Evolutionary conservation across 179 eudicot species (phyloP), one percentile per base, ranked within the genome.

Genomic region (Spergularia azorica): DNA sequence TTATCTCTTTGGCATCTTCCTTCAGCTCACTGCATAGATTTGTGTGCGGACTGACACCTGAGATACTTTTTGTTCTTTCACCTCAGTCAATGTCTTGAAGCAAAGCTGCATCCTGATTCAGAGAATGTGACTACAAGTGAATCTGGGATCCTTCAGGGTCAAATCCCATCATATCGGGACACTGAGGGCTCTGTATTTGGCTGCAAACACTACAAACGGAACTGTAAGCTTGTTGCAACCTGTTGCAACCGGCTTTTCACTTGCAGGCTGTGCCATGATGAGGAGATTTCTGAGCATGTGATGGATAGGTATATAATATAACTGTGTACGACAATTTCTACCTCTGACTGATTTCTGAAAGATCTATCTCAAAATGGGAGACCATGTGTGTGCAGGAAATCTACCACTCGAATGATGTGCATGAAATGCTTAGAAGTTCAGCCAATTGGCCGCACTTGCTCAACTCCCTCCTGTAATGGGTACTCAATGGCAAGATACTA

Each of bases 181-280:
- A 51, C 81, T 21, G 87, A 58, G 50, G 83, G 85, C 69, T 86
- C 83, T 66, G 74, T 71, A 61, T 91, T 90, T 79, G 99, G 99
- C 48, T 95, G 99, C 84, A 79, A 85, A 78, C 99, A 95, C 84
- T 95, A 95, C 91, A 91, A 91, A 81, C 89, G 92, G 81, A 95
- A 91, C 83, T 95, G 99, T 62, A 95, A 95, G 85, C 89, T 95
- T 71, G 79, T 91, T 59, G 87, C 97, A 69, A 83, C 96, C 70
- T 95, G 99, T 79, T 95, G 99, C 84, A 86, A 90, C 84, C 83
- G 71, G 83, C 79, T 95, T 32, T 89, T 81, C 80, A 84, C 99
- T 17, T 95, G 99, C 85, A 87, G 93, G 74, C 90, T 79, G 32
- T 95, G 99, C 82, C 99, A 95, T 83, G 99, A 95, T 70, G 96